These are phyloP conservation scores for Lactarius psammicola DNA, from an alignment of 768 basidiomycete genomes.

Conservation along the genomic window DNA sequence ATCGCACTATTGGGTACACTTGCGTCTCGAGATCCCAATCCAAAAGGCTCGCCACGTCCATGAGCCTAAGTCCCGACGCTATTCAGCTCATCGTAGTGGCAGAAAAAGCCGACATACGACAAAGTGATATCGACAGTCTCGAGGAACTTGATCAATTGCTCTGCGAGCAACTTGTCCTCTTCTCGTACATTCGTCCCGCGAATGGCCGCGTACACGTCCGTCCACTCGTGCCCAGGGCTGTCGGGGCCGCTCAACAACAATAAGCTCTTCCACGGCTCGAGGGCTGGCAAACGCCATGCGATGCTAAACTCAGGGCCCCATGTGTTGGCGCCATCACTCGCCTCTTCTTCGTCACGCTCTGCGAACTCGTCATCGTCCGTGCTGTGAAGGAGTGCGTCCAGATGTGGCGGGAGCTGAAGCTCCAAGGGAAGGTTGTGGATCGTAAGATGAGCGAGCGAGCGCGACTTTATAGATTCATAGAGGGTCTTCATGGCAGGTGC, in stretches of 20 bases:
- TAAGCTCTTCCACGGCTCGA: slow-evolving; percentile 91
- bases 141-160: slow-evolving; percentile 72
- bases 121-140: slow-evolving; percentile 70
- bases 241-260: slow-evolving; percentile 65
- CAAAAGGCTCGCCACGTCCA: slow-evolving; percentile 74
- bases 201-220: slow-evolving; percentile 57
- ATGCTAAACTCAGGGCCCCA: slow-evolving; percentile 71
- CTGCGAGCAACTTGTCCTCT: slow-evolving; percentile 65
- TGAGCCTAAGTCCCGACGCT: slow-evolving; percentile 43
- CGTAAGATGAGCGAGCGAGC: slow-evolving; percentile 72
- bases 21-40: slow-evolving; percentile 84
- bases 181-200: slow-evolving; percentile 56
- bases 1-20: slow-evolving; percentile 86
- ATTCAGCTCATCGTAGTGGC: slow-evolving; percentile 1
- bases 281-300: slow-evolving; percentile 69
- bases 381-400: slow-evolving; percentile 67
- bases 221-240: slow-evolving; percentile 44
- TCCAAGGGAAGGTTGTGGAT: slow-evolving; percentile 80
- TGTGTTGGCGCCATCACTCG: slow-evolving; percentile 45
- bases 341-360: slow-evolving; percentile 50
- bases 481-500: slow-evolving; percentile 77
- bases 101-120: slow-evolving; percentile 52
- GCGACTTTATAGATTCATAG: slow-evolving; percentile 74
- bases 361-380: slow-evolving; percentile 54
- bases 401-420: slow-evolving; percentile 80